Evolutionary conservation across 371 early-diverging fungal species (phyloP), one percentile per base, ranked within the genome.

Genomic region (Rhizopus delemar): DNA sequence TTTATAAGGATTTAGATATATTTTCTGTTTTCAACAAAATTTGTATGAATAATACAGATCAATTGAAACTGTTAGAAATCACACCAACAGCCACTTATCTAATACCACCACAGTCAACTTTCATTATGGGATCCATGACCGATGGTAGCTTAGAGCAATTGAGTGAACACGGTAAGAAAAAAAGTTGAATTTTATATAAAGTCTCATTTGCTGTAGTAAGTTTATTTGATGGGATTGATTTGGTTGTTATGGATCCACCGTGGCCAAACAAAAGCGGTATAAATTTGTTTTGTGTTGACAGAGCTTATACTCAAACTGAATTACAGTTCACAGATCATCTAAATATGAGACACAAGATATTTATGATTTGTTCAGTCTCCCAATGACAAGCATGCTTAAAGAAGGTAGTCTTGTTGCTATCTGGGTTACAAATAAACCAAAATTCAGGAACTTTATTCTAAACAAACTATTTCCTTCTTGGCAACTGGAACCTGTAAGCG

Each of bases 401-500:
- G 66, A 68, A 12, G 57, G 65, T 22, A 41, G 49, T n/a, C 36
- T 87, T 6, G 81, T 90, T 1, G 88, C 85, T 0, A 81, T 90
- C 2, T 92, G 92, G 92, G 84, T 92, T 9, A 90, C 90, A 8
- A 90, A 92, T 58, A 81, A 85, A 41, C 86, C 86, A 15, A 86
- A 86, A 36, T 77, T 80, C 51, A 68, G 74, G 8, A 71, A 63
- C 0, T 83, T 90, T 38, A 81, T 90, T 4, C 43, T 67, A 1
- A 75, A 89, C 8, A 90, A 89, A 66, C 73, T 92, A 46, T 86
- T 90, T 61, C 77, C 82, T 0, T 73, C 85, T 4, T 92, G 90
- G 90, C 73, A 80, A 2, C 38, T 89, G 0, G 67, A 76, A 51
- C 69, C 72, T 34, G 75, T 83, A 0, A 81, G 73, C 0, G 81